Evolutionary conservation across 2,329 filamentous ascomycete genomes (phyloP).

Genomic region (Aspergillus calidoustus): DNA sequence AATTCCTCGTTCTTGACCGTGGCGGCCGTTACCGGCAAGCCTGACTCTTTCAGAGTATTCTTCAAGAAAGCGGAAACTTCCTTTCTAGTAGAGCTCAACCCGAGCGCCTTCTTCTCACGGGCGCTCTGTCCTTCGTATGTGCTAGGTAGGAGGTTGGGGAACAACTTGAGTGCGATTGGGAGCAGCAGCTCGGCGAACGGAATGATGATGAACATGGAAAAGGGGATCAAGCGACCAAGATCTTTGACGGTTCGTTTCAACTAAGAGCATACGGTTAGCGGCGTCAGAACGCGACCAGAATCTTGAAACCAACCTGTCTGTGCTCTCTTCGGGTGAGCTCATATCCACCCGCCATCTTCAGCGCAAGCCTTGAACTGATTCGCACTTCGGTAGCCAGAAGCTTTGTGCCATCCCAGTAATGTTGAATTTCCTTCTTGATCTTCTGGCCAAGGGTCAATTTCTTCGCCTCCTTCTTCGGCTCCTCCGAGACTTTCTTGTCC

Average conservation of each 20-base stretch:
- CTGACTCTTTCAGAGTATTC: conserved; percentile 89
- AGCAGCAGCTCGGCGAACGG: conserved; percentile 93
- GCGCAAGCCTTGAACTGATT: conserved; percentile 86
- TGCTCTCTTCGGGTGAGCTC: conserved; percentile 93
- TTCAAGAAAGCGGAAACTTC: conserved; percentile 91
- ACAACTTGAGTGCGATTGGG: conserved; percentile 87
- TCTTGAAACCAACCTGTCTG: conserved; percentile 64
- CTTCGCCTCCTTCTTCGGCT: conserved; percentile 70
- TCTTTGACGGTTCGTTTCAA: conserved; percentile 92
- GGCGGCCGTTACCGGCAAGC: conserved; percentile 80
- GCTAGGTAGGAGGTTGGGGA: conserved; percentile 96
- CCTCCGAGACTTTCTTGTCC: conserved; percentile 63
- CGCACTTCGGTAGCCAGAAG: conserved; percentile 87
- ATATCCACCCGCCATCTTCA: conserved; percentile 98
- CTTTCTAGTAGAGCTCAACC: conserved; percentile 82
- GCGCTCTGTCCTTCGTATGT: conserved; percentile 93
- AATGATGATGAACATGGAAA: conserved; percentile 95
- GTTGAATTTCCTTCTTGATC: conserved; percentile 88
- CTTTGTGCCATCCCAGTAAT: conserved; percentile 99
- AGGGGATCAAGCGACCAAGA: conserved; percentile 87
- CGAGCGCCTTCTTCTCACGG: conserved; percentile 84
- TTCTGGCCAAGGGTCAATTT: conserved; percentile 89
- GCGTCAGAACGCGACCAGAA: neutral
- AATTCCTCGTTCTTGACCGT: conserved; percentile 94
- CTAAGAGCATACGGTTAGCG: conserved; percentile 39